Percentiles rank a stretch among this genome's conserved stretches.
Evolutionary conservation across 345 rosid species (phyloP).

Genomic region (Arabis alpina): DNA sequence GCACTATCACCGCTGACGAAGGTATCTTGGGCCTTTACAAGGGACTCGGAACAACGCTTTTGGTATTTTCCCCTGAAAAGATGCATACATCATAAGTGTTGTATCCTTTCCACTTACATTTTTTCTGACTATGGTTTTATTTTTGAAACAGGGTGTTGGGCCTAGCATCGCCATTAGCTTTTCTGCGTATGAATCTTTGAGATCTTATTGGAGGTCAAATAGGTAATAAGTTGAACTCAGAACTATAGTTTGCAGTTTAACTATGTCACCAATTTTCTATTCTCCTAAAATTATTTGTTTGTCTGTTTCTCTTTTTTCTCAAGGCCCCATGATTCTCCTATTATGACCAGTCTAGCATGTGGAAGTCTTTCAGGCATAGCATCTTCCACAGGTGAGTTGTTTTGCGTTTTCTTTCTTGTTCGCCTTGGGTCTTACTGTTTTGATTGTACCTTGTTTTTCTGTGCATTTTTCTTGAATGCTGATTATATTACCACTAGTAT

Average conservation of each 20-base stretch:
- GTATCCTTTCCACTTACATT: constrained; percentile 15
- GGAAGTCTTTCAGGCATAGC: constrained; percentile 98
- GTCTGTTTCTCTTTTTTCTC: constrained; percentile 2
- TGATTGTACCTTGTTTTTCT: no score
- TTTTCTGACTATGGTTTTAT: constrained; percentile 16
- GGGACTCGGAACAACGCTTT: constrained; percentile 91
- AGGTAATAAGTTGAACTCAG: constrained; percentile 52
- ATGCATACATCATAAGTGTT: constrained; percentile 4
- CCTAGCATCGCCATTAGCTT: constrained; percentile 93
- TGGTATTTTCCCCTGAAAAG: constrained; percentile 50
- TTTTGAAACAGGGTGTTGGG: constrained; percentile 72
- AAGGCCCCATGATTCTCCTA: constrained; percentile 81
- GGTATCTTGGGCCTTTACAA: constrained; percentile 84
- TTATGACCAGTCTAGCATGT: constrained; percentile 78
- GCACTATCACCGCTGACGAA: constrained; percentile 74
- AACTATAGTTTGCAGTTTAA: background rate
- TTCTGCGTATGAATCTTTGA: constrained; percentile 82
- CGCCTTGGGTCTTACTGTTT: no score
- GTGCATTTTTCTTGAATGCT: no score
- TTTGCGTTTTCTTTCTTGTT: no score
- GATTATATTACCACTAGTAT: no score
- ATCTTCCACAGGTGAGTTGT: constrained; percentile 95
- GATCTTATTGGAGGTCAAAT: constrained; percentile 72
- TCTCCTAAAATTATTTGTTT: constrained; percentile 10
- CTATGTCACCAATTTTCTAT: background rate